These are phyloP conservation scores for Cutaneotrichosporon spelunceum DNA, from an alignment of 1,284 basidiomycete species.

Conservation along the genomic window DNA sequence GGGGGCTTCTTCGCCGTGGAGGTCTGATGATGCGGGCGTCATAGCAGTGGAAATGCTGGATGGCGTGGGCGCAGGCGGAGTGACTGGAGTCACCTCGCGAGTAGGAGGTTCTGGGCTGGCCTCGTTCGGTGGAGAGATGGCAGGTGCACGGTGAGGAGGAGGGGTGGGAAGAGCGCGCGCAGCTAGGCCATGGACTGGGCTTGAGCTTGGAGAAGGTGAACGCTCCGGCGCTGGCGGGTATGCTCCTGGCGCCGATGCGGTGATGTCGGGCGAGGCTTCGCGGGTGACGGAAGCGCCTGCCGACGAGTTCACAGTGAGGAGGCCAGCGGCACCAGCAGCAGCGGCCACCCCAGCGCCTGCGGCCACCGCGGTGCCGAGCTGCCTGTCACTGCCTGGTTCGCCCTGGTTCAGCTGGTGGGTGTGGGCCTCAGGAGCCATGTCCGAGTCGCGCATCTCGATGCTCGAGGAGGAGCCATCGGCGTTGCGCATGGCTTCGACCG, in stretches of 20 bases:
- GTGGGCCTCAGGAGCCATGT: conserved; percentile 8
- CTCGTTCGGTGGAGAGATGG: not conserved
- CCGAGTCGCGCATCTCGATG: conserved; percentile 3
- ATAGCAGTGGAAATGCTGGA: not conserved
- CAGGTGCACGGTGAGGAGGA: conserved; percentile 9
- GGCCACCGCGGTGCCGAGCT: not conserved
- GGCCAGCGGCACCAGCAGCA: conserved; percentile 1
- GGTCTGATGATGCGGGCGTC: conserved; percentile 4
- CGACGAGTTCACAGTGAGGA: not conserved
- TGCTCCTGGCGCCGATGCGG: not conserved
- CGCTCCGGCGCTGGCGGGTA: conserved; percentile 8
- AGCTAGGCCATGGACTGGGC: conserved; percentile 1
- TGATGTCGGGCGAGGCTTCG: not conserved
- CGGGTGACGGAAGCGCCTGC: not conserved
- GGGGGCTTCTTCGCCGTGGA: not conserved
- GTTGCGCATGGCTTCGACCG: conserved; percentile 46
- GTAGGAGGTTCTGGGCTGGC: conserved; percentile 8
- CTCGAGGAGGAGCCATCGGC: not conserved
- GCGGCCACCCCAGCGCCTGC: not conserved
- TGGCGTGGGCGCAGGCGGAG: not conserved
- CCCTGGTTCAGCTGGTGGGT: not conserved
- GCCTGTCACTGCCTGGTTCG: not conserved
- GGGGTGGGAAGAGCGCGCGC: conserved; percentile 8
- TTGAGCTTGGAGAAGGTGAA: conserved; percentile 4
- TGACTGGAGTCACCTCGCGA: conserved; percentile 7